Evolutionary conservation across 1,139 yeast genomes (phyloP).

Genomic region (Taiozyma sp.): DNA sequence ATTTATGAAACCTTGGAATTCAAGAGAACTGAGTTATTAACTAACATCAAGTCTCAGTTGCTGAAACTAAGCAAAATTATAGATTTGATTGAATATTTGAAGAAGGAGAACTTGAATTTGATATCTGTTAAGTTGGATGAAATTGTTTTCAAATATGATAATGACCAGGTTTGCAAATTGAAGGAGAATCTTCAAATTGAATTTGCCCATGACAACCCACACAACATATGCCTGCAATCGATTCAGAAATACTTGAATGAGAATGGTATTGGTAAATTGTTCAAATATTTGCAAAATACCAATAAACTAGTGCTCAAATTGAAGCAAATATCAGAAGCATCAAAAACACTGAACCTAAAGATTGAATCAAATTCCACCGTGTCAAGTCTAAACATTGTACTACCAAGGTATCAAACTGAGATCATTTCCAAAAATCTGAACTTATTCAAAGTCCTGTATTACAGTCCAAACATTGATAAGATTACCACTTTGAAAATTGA

Average conservation of each 20-base stretch:
- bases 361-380: conserved; percentile 1
- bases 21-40: conserved; percentile 12
- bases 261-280: conserved; percentile 19
- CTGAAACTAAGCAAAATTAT: conserved; percentile 20
- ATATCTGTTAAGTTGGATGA: conserved; percentile 22
- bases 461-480: conserved; percentile 4
- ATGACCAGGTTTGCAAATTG: conserved; percentile 16
- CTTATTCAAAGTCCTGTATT: conserved; percentile 17
- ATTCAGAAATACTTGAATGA: conserved; percentile 17
- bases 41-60: conserved; percentile 12
- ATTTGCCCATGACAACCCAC: conserved; percentile 20
- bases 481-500: not conserved
- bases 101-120: conserved; percentile 17
- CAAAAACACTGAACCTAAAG: not conserved
- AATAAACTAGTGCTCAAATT: conserved; percentile 16
- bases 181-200: conserved; percentile 19
- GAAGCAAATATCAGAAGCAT: conserved; percentile 5
- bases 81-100: conserved; percentile 19
- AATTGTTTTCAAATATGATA: conserved; percentile 22
- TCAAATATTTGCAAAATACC: conserved; percentile 21
- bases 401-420: conserved; percentile 5
- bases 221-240: conserved; percentile 18
- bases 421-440: conserved; percentile 19
- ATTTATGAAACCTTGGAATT: conserved; percentile 18
- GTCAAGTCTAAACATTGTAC: conserved; percentile 5